Evolutionary conservation across 2,329 filamentous ascomycete species (phyloP).

Genomic region (Phialemoniopsis sp.): DNA sequence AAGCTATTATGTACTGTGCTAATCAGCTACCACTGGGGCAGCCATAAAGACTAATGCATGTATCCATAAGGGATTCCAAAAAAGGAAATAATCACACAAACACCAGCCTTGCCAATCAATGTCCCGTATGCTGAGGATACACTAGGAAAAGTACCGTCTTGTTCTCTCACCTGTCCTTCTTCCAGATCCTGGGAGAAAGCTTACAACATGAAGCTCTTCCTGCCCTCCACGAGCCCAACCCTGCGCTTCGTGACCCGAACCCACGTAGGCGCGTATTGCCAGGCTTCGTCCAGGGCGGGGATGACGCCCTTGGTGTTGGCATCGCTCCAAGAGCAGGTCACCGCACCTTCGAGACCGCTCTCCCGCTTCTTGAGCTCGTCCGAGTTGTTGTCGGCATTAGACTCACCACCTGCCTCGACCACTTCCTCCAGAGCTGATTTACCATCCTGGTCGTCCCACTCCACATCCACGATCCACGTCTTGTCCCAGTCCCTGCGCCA

Average conservation of each 20-base stretch:
- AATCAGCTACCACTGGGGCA: too few species aligned
- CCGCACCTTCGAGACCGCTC: constrained; percentile 51
- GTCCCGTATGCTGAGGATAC: neutral
- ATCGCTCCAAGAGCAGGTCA: constrained; percentile 86
- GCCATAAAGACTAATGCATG: too few species aligned
- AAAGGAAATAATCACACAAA: too few species aligned
- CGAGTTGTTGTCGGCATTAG: too few species aligned
- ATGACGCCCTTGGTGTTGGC: constrained; percentile 68
- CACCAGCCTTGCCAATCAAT: too few species aligned
- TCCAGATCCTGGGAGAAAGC: neutral
- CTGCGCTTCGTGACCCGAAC: constrained; percentile 68
- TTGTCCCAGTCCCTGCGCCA: constrained; percentile 80
- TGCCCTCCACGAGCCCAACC: constrained; percentile 79
- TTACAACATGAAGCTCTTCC: constrained; percentile 60
- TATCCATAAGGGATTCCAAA: too few species aligned
- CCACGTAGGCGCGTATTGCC: constrained; percentile 76
- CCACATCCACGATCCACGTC: constrained; percentile 71
- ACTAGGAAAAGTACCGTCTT: neutral
- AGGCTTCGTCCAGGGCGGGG: constrained; percentile 78
- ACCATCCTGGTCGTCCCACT: constrained; percentile 44
- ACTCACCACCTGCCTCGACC: too few species aligned
- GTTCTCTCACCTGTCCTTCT: too few species aligned
- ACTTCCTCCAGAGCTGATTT: neutral
- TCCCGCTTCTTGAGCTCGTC: constrained; percentile 22
- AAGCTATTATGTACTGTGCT: too few species aligned